Evolutionary conservation across 2,329 filamentous ascomycete species (phyloP).

Genomic region (Metarhizium album): DNA sequence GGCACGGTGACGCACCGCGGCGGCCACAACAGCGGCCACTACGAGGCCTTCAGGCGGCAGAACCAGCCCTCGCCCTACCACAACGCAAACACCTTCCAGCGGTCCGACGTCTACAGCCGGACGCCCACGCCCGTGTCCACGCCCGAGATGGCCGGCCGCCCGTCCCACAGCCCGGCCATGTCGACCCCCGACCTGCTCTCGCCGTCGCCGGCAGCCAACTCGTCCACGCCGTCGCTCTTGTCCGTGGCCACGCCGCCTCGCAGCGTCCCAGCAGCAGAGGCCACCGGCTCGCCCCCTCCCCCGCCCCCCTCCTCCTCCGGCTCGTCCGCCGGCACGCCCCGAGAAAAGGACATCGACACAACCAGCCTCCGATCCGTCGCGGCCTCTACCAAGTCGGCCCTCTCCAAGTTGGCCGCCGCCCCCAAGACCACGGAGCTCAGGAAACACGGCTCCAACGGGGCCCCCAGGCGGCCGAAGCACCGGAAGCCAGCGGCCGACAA

Average conservation of each 20-base stretch:
- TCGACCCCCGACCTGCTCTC: constrained; percentile 39
- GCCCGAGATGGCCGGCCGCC: constrained; percentile 30
- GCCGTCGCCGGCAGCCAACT: constrained; percentile 21
- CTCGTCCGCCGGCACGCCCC: constrained; percentile 16
- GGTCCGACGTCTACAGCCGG: constrained; percentile 61
- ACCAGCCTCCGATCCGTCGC: constrained; percentile 45
- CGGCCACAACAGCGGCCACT: constrained; percentile 91
- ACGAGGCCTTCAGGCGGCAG: constrained; percentile 90
- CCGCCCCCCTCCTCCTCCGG: constrained; percentile 16
- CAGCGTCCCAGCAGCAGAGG: constrained; percentile 22
- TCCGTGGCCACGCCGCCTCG: constrained; percentile 19
- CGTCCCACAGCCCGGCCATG: constrained; percentile 29
- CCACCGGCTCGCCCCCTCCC: too few species aligned
- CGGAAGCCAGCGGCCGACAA: constrained; percentile 50
- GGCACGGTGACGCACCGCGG: constrained; percentile 91
- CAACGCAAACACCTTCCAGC: constrained; percentile 69
- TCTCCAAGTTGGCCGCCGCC: constrained; percentile 37
- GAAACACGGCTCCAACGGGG: constrained; percentile 10
- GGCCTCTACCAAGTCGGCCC: constrained; percentile 42
- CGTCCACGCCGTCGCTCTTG: constrained; percentile 28
- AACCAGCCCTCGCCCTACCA: constrained; percentile 69
- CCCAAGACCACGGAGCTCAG: constrained; percentile 20
- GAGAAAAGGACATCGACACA: constrained; percentile 35
- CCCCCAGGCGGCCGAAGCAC: constrained; percentile 35
- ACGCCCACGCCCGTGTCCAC: constrained; percentile 43